These are phyloP conservation scores for Lyophyllum decastes DNA, from an alignment of 768 basidiomycete genomes.

Conservation along the genomic window DNA sequence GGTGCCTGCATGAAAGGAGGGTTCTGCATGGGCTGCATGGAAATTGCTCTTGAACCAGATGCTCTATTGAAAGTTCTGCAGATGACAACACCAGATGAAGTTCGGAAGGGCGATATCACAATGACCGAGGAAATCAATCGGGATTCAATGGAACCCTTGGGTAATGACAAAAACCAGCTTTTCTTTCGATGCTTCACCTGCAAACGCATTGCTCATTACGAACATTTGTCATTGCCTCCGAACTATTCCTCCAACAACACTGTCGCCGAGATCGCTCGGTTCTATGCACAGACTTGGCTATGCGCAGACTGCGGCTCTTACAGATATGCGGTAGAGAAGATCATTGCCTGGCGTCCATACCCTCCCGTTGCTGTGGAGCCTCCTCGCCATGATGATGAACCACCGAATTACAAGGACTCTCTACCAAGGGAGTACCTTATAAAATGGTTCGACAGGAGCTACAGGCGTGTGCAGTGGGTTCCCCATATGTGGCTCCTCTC, in stretches of 20 bases:
- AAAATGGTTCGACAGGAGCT: constrained; percentile 84
- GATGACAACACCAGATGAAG: constrained; percentile 9
- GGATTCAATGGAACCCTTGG: neutral
- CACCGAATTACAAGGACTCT: constrained; percentile 52
- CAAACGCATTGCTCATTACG: constrained; percentile 82
- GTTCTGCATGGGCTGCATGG: constrained; percentile 75
- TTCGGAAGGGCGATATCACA: constrained; percentile 24
- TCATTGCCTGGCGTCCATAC: constrained; percentile 90
- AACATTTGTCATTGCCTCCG: constrained; percentile 59
- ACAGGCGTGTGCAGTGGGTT: constrained; percentile 83
- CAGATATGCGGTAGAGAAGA: constrained; percentile 71
- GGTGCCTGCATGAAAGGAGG: constrained; percentile 72
- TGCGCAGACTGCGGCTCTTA: constrained; percentile 82
- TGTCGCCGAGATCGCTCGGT: constrained; percentile 49
- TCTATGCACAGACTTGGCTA: constrained; percentile 63
- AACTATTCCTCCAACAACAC: constrained; percentile 31
- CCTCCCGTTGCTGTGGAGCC: constrained; percentile 66
- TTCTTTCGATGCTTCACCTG: constrained; percentile 85
- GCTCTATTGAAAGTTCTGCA: constrained; percentile 2
- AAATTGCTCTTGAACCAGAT: constrained; percentile 51
- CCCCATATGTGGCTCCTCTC: constrained; percentile 89
- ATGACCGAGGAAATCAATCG: constrained; percentile 30
- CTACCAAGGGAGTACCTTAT: constrained; percentile 92
- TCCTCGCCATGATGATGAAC: constrained; percentile 33
- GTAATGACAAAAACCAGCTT: constrained; percentile 25